Evolutionary conservation across 768 basidiomycete genomes (phyloP), one percentile per base, ranked within the genome.

Genomic region (Collybiopsis confluens): DNA sequence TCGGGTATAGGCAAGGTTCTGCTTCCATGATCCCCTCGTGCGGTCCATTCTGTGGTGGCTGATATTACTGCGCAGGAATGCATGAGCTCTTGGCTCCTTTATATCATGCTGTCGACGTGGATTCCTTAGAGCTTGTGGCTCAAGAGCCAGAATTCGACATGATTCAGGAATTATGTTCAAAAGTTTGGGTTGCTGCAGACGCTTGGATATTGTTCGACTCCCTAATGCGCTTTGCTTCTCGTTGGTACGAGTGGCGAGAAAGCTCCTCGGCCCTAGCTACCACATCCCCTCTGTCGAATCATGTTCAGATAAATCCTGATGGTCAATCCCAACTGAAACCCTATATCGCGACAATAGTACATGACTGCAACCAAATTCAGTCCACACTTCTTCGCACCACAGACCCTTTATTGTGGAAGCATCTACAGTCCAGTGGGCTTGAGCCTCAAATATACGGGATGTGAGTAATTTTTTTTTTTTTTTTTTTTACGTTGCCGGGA

Each of bases 381-480:
- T 80, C 81, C 2, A 77, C 73, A 24, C 70, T 90, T 13, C 75
- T 98, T 18, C 83, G 83, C 64, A 76, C 76, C 21, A 82, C 90
- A 24, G 97, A 99, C 68, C 92, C 92, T 16, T 67, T 81, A 40
- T 71, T 98, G 20, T 88, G 85, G 76, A 79, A 81, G 55, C 76
- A 79, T 48, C 74, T 99, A 72, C 86, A 91, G 59, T 78, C 77
- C 33, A 79, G 84, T 36, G 90, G 90, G 5, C 86, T 98, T 38
- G 97, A 99, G 67, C 94, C 95, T 4, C 97, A 98, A 65, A 89
- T 98, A 18, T 99, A 93, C 71, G 93, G 92, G 54, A 94, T 98
- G 89, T 94, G 69, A 67, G 90, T 72, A 10, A 28, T 55, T 53
- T 18, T 56, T 53, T 38, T 10, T 11, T n/a, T n/a, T n/a, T n/a